These are phyloP conservation scores for Tolypocladium sp. DNA, from an alignment of 2,329 filamentous ascomycete genomes.

Conservation along the genomic window DNA sequence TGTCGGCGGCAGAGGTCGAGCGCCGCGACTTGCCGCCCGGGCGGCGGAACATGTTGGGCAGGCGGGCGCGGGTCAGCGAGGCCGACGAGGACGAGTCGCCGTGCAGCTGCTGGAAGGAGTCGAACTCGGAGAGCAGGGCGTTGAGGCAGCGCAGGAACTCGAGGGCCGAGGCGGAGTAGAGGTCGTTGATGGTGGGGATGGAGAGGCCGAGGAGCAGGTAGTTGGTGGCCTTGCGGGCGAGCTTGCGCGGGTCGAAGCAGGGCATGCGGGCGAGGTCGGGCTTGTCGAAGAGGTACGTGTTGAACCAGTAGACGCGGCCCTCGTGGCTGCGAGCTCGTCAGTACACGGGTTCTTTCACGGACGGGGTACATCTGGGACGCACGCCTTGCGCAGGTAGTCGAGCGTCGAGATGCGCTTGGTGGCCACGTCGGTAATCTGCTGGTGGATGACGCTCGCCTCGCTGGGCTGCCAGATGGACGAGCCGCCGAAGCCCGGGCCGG, in stretches of 20 bases:
- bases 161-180: constrained; percentile 67
- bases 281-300: constrained; percentile 86
- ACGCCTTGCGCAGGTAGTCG: constrained; percentile 90
- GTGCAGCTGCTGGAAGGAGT: constrained; percentile 84
- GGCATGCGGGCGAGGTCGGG: constrained; percentile 71
- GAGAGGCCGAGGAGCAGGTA: constrained; percentile 89
- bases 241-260: constrained; percentile 75
- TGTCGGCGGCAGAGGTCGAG: constrained; percentile 38
- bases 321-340: constrained; percentile 86
- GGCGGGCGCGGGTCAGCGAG: constrained; percentile 65
- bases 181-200: constrained; percentile 79
- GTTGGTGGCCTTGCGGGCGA: constrained; percentile 84
- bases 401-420: constrained; percentile 91
- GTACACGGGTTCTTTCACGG: too few relatives aligned
- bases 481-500: neutral
- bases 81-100: constrained; percentile 51
- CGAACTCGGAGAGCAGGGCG: constrained; percentile 80
- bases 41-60: constrained; percentile 77
- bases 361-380: constrained; percentile 34
- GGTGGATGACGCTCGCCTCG: constrained; percentile 41
- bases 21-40: constrained; percentile 49
- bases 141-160: constrained; percentile 87
- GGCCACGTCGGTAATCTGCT: constrained; percentile 72
- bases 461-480: constrained; percentile 25
- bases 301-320: constrained; percentile 95